Percentiles rank a stretch among this genome's conserved stretches.
These are phyloP conservation scores for Elsinoe necatrix DNA, from an alignment of 2,329 filamentous ascomycete genomes.

Conservation along the genomic window DNA sequence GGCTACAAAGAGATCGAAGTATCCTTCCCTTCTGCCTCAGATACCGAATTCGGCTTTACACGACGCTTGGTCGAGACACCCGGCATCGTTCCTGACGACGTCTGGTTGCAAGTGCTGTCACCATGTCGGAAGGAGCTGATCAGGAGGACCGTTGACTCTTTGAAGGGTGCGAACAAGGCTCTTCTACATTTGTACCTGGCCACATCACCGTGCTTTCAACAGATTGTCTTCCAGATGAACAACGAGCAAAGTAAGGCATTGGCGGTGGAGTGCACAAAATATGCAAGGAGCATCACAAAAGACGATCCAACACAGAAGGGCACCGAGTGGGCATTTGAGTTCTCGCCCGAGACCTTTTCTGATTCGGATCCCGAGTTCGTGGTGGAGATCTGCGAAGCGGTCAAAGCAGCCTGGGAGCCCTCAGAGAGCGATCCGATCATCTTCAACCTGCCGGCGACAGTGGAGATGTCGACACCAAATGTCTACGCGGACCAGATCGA, in stretches of 20 bases:
- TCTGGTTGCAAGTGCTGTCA: conserved; percentile 84
- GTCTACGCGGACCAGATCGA: conserved; percentile 95
- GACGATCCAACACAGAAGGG: conserved; percentile 50
- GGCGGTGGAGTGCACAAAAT: conserved; percentile 76
- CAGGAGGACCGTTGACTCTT: conserved; percentile 74
- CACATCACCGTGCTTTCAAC: conserved; percentile 90
- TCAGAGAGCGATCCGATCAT: conserved; percentile 73
- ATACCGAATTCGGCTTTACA: conserved; percentile 95
- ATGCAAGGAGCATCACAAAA: conserved; percentile 85
- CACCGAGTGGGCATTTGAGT: conserved; percentile 70
- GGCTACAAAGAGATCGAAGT: conserved; percentile 98
- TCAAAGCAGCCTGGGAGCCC: conserved; percentile 89
- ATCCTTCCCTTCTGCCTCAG: conserved; percentile 87
- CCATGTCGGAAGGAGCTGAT: conserved; percentile 91
- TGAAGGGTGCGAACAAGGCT: conserved; percentile 84
- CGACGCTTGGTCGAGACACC: conserved; percentile 77
- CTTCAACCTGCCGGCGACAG: conserved; percentile 93
- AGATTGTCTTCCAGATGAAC: conserved; percentile 79
- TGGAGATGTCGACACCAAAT: conserved; percentile 91
- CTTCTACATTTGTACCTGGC: conserved; percentile 94
- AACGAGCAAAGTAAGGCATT: conserved; percentile 74
- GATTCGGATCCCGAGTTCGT: conserved; percentile 80
- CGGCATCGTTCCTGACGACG: conserved; percentile 75
- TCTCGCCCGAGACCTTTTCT: conserved; percentile 82
- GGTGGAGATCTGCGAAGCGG: conserved; percentile 77